These are phyloP conservation scores for Penicillium goetzii DNA, from an alignment of 495 filamentous ascomycete genomes.

Conservation along the genomic window DNA sequence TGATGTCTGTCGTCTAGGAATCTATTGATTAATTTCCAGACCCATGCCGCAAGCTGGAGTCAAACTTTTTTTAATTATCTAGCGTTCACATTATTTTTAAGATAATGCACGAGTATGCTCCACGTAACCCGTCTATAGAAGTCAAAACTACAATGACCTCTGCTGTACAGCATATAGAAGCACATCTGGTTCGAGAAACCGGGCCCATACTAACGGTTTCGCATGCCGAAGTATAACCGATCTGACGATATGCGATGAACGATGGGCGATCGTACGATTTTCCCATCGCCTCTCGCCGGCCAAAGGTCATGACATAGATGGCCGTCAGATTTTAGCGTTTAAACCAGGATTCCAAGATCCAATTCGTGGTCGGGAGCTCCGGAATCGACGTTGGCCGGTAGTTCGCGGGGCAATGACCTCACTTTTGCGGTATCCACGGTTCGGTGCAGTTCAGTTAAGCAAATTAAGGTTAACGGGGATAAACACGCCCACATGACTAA, in stretches of 20 bases:
- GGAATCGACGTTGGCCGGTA: conserved; percentile 8
- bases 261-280: neutral
- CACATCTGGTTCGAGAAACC: neutral
- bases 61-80: neutral
- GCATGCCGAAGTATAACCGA: neutral
- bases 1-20: neutral
- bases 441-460: conserved; percentile 12
- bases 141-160: neutral
- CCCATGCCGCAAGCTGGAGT: neutral
- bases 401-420: conserved; percentile 21
- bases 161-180: neutral
- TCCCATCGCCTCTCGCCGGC: neutral
- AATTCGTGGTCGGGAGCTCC: conserved; percentile 21
- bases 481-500: conserved; percentile 15
- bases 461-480: conserved; percentile 12
- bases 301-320: conserved; percentile 21
- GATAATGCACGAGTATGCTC: neutral
- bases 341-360: conserved; percentile 15
- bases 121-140: neutral
- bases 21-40: too few relatives aligned
- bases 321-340: neutral
- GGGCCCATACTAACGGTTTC: neutral
- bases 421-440: conserved; percentile 19
- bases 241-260: neutral
- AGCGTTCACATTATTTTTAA: neutral